Evolutionary conservation across 1,284 basidiomycete genomes (phyloP).

Genomic region (Xanthoconium separans): DNA sequence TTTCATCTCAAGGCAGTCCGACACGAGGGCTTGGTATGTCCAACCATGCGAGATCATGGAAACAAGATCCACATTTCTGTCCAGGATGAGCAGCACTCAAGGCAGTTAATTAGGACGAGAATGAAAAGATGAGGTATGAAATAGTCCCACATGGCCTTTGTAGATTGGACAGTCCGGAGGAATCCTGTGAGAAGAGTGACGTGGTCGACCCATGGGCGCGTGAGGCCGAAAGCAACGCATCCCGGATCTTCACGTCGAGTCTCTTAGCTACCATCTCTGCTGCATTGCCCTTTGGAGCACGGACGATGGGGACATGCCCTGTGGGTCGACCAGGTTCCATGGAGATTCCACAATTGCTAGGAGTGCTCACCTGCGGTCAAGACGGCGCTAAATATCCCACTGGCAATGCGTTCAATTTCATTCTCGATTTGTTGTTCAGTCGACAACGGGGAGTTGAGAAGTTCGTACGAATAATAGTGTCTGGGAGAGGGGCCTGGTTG

Average conservation of each 20-base stretch:
- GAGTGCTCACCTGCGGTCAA: conserved; percentile 77
- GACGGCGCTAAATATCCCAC: conserved; percentile 90
- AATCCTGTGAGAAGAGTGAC: conserved; percentile 70
- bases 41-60: conserved; percentile 97
- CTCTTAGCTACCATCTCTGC: conserved; percentile 98
- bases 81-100: conserved; percentile 87
- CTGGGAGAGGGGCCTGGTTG: conserved; percentile 36
- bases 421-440: conserved; percentile 91
- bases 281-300: conserved; percentile 93
- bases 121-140: not conserved
- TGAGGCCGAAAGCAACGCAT: conserved; percentile 84
- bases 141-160: conserved; percentile 75
- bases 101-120: conserved; percentile 10
- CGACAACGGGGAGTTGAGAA: conserved; percentile 91
- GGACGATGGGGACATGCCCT: conserved; percentile 95
- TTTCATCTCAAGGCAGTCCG: conserved; percentile 97
- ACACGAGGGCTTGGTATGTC: conserved; percentile 99
- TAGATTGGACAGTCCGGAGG: conserved; percentile 68
- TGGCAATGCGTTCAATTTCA: conserved; percentile 91
- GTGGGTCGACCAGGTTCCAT: not conserved
- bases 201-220: conserved; percentile 54
- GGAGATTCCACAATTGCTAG: not conserved
- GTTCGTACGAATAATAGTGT: conserved; percentile 64
- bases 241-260: conserved; percentile 89
- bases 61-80: conserved; percentile 94